Evolutionary conservation across 495 filamentous ascomycete genomes (phyloP), one percentile per base, ranked within the genome.

Genomic region (Evansstolkia leycettana): DNA sequence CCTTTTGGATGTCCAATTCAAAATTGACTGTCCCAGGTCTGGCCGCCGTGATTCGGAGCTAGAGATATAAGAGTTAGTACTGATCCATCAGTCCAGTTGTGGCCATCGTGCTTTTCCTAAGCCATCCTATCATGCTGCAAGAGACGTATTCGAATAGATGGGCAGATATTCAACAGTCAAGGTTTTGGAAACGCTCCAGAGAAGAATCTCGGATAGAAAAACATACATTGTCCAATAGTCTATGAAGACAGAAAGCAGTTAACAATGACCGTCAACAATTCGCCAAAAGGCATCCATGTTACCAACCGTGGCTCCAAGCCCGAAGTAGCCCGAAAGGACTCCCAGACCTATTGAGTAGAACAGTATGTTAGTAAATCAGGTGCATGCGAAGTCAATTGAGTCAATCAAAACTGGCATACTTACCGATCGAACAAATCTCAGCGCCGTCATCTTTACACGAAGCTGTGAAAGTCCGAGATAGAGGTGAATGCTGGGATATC

Each of bases 271-370:
- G 46, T 40, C 4, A 34, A n/a, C 6, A 34, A 11, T 17, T 33
- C 37, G 4, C n/a, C 10, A 13, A 0, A 12, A 9, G 19, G 10
- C 30, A 24, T 5, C 28, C 9, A 29, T 31, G 24, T 33, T 32
- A 43, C 57, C 57, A 69, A 89, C 86, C 82, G 80, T 51, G 83
- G 84, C 55, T 94, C 86, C 12, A 94, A 61, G 16, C 87, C 87
- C 30, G 85, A 92, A 43, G 78, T 80, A 45, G 69, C 72, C 60
- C 80, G 74, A 55, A 92, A 89, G n/a, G 80, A 80, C 55, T 81
- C 77, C 67, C 79, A 70, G 16, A 88, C 82, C 82, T 87, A 42
- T n/a, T n/a, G n/a, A n/a, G 8, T 29, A 29, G 14, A 29, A n/a
- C 11, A 37, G 31, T 31, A 15, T 2, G 17, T 34, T 25, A 23